Evolutionary conservation across 345 rosid genomes (phyloP).

Genomic region (Salix suchowensis): DNA sequence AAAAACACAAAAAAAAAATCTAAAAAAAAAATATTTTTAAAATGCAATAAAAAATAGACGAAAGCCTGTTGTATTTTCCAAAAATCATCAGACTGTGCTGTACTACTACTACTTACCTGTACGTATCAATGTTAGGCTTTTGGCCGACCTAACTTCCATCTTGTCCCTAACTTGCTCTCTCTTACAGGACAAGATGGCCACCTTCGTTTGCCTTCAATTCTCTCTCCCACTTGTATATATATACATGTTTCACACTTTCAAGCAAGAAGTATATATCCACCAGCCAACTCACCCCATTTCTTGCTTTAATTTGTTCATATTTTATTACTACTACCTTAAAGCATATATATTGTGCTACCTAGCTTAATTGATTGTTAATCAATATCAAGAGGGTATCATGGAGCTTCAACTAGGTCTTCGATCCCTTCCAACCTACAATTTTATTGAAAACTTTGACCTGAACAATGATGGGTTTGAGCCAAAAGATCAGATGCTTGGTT

Average conservation of each 20-base stretch:
- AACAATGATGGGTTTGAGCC: constrained; percentile 10
- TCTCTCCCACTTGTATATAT: background rate
- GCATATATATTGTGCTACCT: background rate
- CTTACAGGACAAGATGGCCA: constrained; percentile 19
- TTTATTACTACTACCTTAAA: background rate
- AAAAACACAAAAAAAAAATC: no score
- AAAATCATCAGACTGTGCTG: background rate
- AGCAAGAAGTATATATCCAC: constrained; percentile 2
- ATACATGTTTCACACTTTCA: background rate
- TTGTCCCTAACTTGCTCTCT: constrained; percentile 40
- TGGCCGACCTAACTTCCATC: constrained; percentile 55
- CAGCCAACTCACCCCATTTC: background rate
- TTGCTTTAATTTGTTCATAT: background rate
- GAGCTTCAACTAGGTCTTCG: constrained; percentile 48
- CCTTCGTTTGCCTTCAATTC: constrained; percentile 10
- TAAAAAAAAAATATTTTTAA: no score
- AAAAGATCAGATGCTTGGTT: constrained; percentile 6
- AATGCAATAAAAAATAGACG: no score
- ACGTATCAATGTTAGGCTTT: constrained; percentile 55
- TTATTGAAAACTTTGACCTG: constrained; percentile 13
- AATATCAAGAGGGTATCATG: constrained; percentile 15
- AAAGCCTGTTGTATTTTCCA: background rate
- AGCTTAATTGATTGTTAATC: background rate
- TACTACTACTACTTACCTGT: constrained; percentile 17
- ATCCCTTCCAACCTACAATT: constrained; percentile 29